Conservation (phyloP, 129 eudicot species). For the Pseudognaphalium luteoalbum region DNA sequence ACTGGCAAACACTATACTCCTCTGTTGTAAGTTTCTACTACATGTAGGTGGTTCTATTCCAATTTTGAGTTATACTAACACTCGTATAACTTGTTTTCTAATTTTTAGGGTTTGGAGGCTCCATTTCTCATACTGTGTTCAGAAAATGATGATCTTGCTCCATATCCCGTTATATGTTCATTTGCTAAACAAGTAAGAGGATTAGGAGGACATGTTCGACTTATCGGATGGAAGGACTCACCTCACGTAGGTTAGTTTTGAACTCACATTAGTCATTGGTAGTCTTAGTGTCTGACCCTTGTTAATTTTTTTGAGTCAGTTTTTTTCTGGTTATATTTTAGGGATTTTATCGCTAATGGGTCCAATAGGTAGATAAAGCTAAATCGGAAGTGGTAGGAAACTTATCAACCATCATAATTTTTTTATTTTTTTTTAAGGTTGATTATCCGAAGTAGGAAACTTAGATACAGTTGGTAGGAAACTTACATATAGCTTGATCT, state of each 20-base stretch:
- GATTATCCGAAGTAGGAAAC: not conserved
- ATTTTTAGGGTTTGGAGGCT: conserved; percentile 61
- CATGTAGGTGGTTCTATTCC: not conserved
- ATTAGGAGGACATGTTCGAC: conserved; percentile 66
- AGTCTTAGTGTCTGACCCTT: not conserved
- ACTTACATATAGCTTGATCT: too few species aligned
- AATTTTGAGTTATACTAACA: conserved; percentile 3
- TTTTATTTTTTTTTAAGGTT: too few species aligned
- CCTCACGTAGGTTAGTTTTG: conserved; percentile 64
- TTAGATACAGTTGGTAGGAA: not conserved
- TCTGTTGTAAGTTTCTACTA: conserved; percentile 64
- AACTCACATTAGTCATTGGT: not conserved
- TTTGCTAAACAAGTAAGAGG: conserved; percentile 73
- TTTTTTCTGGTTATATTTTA: not conserved
- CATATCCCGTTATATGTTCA: conserved; percentile 49
- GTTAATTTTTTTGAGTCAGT: not conserved
- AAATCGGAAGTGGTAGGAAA: not conserved
- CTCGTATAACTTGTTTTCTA: not conserved
- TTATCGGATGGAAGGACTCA: conserved; percentile 63
- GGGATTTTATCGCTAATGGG: not conserved
- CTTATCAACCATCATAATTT: too few species aligned
- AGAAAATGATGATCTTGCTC: conserved; percentile 70
- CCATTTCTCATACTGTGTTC: conserved; percentile 82
- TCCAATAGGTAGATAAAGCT: not conserved
- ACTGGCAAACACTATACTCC: conserved; percentile 81